Evolutionary conservation across 805 yeast genomes (phyloP).

Genomic region (Saturnispora zaruensis): DNA sequence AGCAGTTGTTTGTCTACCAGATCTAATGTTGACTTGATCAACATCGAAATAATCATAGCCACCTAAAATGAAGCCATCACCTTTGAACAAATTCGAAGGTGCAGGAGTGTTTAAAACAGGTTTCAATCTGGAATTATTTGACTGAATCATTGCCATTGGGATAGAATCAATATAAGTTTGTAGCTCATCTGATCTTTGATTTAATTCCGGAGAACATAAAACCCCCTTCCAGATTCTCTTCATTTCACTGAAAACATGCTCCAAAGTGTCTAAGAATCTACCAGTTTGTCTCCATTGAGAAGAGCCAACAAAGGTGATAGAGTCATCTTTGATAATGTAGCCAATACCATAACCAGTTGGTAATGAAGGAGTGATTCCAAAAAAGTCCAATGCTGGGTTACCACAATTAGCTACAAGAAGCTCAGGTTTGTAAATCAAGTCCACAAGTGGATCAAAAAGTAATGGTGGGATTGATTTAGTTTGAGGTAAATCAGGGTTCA

Average conservation of each 20-base stretch:
- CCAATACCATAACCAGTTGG: slow-evolving; percentile 54
- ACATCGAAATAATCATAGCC: slow-evolving; percentile 57
- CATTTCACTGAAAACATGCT: slow-evolving; percentile 41
- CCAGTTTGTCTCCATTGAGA: slow-evolving; percentile 55
- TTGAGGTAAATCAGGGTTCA: slow-evolving; percentile 37
- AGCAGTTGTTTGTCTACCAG: slow-evolving; percentile 26
- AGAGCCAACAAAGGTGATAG: slow-evolving; percentile 41
- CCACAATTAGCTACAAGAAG: slow-evolving; percentile 46
- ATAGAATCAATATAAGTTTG: slow-evolving; percentile 25
- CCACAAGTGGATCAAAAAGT: slow-evolving; percentile 35
- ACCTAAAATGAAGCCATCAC: slow-evolving; percentile 36
- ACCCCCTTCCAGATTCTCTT: slow-evolving; percentile 29
- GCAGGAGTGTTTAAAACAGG: slow-evolving; percentile 4
- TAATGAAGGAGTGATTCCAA: slow-evolving; percentile 54
- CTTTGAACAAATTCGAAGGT: neutral
- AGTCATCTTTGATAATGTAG: slow-evolving; percentile 44
- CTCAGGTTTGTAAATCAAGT: slow-evolving; percentile 30
- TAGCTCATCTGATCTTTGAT: slow-evolving; percentile 19
- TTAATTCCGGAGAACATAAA: slow-evolving; percentile 9
- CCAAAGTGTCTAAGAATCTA: slow-evolving; percentile 45
- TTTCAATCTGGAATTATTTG: slow-evolving; percentile 20
- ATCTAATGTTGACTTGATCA: slow-evolving; percentile 43
- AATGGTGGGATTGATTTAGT: slow-evolving; percentile 32
- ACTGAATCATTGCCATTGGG: slow-evolving; percentile 27
- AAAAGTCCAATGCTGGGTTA: slow-evolving; percentile 47